phyloP scores from a whole-genome alignment of 192 early-diverging fungal species.

The Diversispora epigaea region DNA sequence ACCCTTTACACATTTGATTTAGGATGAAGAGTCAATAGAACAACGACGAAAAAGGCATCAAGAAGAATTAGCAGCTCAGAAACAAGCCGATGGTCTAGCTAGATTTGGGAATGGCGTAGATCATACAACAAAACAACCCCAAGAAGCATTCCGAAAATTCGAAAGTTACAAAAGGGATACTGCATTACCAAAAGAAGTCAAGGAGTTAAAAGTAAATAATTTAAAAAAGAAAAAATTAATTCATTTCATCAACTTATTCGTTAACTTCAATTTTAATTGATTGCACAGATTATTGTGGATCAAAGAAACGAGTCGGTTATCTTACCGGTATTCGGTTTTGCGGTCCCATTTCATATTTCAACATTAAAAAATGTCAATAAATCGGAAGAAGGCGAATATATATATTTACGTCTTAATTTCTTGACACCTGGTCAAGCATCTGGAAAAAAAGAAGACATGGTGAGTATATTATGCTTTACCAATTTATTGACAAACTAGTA shows the following conservation, averaged over 20 bases:
- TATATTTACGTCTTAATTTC: slow-evolving; percentile 93
- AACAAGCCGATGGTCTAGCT: slow-evolving; percentile 76
- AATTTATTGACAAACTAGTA: not conserved
- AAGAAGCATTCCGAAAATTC: slow-evolving; percentile 80
- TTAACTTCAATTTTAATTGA: not conserved
- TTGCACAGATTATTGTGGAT: slow-evolving; percentile 82
- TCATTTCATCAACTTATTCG: not conserved
- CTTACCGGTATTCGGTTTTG: slow-evolving; percentile 91
- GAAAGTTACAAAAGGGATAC: slow-evolving; percentile 95
- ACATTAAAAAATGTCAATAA: slow-evolving; percentile 93
- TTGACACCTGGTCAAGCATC: slow-evolving; percentile 89
- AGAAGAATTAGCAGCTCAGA: slow-evolving; percentile 74
- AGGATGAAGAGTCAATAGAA: slow-evolving; percentile 76
- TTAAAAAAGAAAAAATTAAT: not conserved
- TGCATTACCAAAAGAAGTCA: slow-evolving; percentile 77
- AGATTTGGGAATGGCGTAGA: slow-evolving; percentile 69
- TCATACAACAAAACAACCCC: slow-evolving; percentile 62
- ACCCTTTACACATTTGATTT: slow-evolving; percentile 7
- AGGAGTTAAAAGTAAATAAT: slow-evolving; percentile 59
- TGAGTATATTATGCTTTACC: slow-evolving; percentile 37
- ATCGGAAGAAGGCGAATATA: slow-evolving; percentile 89
- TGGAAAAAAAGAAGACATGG: slow-evolving; percentile 84
- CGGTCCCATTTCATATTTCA: slow-evolving; percentile 98
- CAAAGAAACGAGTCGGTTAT: slow-evolving; percentile 82
- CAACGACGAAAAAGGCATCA: slow-evolving; percentile 84